Percentiles rank a stretch among this genome's conserved stretches.
Evolutionary conservation across 148 eudicot species (phyloP).

Genomic region (Rheum nobile): DNA sequence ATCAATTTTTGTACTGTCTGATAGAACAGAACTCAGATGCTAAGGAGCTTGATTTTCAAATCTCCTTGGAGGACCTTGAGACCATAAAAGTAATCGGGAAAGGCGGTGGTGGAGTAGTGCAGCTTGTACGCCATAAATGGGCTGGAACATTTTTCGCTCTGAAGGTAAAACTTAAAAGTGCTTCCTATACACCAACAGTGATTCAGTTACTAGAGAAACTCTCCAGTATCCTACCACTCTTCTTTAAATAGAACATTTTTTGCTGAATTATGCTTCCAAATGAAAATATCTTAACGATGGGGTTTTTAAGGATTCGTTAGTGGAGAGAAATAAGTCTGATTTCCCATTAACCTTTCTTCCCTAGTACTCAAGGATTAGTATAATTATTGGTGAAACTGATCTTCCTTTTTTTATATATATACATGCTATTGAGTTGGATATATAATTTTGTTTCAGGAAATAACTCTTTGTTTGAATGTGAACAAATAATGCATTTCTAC

Average conservation of each 20-base stretch:
- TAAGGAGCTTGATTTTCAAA: conserved; percentile 73
- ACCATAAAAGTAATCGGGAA: conserved; percentile 93
- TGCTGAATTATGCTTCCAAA: background rate
- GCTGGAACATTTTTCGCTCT: conserved; percentile 80
- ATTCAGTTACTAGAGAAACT: background rate
- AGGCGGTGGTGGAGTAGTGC: conserved; percentile 97
- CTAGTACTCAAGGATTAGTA: background rate
- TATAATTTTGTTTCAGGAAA: background rate
- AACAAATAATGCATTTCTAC: conserved; percentile 9
- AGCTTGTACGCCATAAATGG: conserved; percentile 98
- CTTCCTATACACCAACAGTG: background rate
- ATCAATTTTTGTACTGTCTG: background rate
- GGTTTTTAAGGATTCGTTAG: background rate
- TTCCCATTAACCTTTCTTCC: background rate
- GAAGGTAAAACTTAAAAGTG: conserved; percentile 63
- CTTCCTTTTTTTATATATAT: background rate
- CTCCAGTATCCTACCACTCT: background rate
- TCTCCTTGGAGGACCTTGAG: conserved; percentile 91
- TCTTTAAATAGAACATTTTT: background rate
- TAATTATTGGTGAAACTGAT: background rate
- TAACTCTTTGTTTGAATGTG: background rate
- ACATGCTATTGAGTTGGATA: background rate
- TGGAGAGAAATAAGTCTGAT: background rate
- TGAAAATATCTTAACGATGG: background rate
- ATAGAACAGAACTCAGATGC: conserved; percentile 55